Conservation (phyloP, 2,329 filamentous ascomycete species). For the Neonectria sp. region DNA sequence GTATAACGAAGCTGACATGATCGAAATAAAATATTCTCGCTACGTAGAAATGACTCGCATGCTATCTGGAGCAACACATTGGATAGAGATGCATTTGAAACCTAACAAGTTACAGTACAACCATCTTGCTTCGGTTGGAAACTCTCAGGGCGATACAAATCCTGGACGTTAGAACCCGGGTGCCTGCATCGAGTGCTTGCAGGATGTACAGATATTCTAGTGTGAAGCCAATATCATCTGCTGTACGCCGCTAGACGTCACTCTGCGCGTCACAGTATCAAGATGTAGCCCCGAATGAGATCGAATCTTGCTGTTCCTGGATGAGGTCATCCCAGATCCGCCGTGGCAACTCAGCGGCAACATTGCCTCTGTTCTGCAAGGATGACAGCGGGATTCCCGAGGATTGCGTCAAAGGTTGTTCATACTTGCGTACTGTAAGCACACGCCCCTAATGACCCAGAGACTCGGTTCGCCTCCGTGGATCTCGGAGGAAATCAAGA, state of each 20-base stretch:
- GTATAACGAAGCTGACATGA: too few species aligned
- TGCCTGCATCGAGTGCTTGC: background rate
- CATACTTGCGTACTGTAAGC: background rate
- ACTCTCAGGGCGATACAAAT: background rate
- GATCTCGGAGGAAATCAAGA: background rate
- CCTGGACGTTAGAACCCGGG: background rate
- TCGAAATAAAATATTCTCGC: too few species aligned
- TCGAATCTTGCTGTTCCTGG: background rate
- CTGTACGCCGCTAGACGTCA: background rate
- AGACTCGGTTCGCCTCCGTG: conserved; percentile 7
- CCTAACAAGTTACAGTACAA: background rate
- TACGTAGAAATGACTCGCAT: too few species aligned
- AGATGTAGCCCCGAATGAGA: background rate
- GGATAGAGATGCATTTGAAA: too few species aligned
- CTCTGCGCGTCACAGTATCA: background rate
- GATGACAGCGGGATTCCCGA: background rate
- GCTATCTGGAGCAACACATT: too few species aligned
- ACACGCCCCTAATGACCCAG: background rate
- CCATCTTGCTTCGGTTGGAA: too few species aligned
- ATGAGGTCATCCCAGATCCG: background rate
- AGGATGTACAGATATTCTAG: background rate
- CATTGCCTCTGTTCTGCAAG: background rate
- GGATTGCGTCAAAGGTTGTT: background rate
- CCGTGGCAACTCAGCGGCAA: background rate
- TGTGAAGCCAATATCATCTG: background rate